Percentiles rank a stretch among this genome's conserved stretches.
Evolutionary conservation across 148 eudicot species (phyloP).

Genomic region (Bassia scoparia): DNA sequence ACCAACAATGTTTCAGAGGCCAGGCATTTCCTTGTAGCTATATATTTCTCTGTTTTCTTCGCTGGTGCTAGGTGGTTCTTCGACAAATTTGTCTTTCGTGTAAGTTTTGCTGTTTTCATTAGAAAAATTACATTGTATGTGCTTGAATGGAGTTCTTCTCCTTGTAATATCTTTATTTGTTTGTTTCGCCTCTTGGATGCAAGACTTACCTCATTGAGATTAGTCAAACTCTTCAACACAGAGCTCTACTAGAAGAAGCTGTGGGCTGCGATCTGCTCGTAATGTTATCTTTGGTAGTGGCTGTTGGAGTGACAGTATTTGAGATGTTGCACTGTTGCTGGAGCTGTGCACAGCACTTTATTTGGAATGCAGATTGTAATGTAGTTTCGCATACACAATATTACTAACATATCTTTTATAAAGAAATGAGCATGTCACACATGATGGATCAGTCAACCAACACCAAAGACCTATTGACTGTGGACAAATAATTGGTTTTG

Average conservation of each 20-base stretch:
- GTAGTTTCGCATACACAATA: background rate
- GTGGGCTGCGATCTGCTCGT: background rate
- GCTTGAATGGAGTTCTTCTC: too few relatives aligned
- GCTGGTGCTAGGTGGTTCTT: conserved; percentile 63
- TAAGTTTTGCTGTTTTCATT: conserved; percentile 34
- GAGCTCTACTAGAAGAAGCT: background rate
- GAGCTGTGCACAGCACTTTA: too few relatives aligned
- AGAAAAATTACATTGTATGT: too few relatives aligned
- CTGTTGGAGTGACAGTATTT: background rate
- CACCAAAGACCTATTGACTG: background rate
- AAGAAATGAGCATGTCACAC: background rate
- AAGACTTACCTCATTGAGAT: background rate
- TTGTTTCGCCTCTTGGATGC: too few relatives aligned
- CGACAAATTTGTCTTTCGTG: conserved; percentile 71
- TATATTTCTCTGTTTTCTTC: conserved; percentile 53
- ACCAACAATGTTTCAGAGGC: conserved; percentile 36
- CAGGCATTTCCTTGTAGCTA: conserved; percentile 52
- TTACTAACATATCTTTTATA: background rate
- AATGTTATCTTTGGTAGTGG: background rate
- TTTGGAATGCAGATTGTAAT: background rate
- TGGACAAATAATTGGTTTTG: background rate
- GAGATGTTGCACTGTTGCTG: too few relatives aligned
- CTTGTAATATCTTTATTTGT: too few relatives aligned
- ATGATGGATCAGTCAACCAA: background rate
- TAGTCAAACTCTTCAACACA: background rate